These are phyloP conservation scores for Amniculicola lignicola DNA, from an alignment of 495 filamentous ascomycete genomes.

Conservation along the genomic window DNA sequence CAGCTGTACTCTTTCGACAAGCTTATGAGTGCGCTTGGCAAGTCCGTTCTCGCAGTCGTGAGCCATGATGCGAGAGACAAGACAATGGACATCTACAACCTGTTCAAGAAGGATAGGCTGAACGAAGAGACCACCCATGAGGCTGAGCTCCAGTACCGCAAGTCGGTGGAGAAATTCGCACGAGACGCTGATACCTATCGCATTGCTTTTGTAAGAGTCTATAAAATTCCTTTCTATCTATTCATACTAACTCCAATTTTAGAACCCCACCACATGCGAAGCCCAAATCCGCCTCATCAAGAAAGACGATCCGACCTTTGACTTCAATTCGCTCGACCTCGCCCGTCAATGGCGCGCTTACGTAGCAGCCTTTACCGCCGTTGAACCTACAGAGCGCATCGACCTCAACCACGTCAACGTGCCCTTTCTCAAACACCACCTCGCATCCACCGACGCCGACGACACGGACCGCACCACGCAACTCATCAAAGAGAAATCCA, in stretches of 20 bases:
- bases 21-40: conserved; percentile 70
- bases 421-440: conserved; percentile 70
- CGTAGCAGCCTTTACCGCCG: conserved; percentile 80
- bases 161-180: conserved; percentile 78
- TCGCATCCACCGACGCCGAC: conserved; percentile 55
- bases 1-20: conserved; percentile 86
- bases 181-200: conserved; percentile 89
- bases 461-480: conserved; percentile 35
- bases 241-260: conserved; percentile 18
- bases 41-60: conserved; percentile 71
- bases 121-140: conserved; percentile 78
- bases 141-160: conserved; percentile 79
- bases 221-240: background rate
- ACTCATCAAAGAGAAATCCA: conserved; percentile 26
- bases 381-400: conserved; percentile 87
- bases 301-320: conserved; percentile 76
- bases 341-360: conserved; percentile 85
- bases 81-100: conserved; percentile 76
- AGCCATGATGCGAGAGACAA: conserved; percentile 84
- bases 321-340: conserved; percentile 50
- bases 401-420: conserved; percentile 59
- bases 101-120: conserved; percentile 76
- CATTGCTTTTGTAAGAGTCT: conserved; percentile 71
- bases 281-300: conserved; percentile 69
- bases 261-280: conserved; percentile 50